Percentiles rank a stretch among this genome's conserved stretches.
Evolutionary conservation across 1,284 basidiomycete species (phyloP).

Genomic region (Xerocomus nothofagi): DNA sequence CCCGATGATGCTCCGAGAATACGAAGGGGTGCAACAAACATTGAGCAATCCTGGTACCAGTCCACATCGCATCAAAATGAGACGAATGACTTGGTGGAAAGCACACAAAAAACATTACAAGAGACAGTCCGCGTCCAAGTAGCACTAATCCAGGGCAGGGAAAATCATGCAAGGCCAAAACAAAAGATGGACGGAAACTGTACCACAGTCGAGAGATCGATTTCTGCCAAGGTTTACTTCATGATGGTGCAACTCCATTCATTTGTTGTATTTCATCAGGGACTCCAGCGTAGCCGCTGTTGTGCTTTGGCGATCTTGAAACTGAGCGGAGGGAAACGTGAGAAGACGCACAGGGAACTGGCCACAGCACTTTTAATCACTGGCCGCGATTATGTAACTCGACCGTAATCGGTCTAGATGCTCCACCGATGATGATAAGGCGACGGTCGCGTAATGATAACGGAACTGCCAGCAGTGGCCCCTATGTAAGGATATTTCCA

Average conservation of each 20-base stretch:
- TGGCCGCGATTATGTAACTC: slow-evolving; percentile 11
- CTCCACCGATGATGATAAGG: too few relatives aligned
- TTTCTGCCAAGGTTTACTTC: slow-evolving; percentile 8
- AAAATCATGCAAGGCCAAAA: slow-evolving; percentile 2
- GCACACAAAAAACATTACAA: slow-evolving; percentile 5
- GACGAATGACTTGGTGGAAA: background rate
- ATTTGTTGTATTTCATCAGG: slow-evolving; percentile 16
- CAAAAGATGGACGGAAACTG: slow-evolving; percentile 5
- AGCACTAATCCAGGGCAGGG: slow-evolving; percentile 8
- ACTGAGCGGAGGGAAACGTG: slow-evolving; percentile 18
- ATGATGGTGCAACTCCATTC: slow-evolving; percentile 8
- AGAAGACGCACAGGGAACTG: slow-evolving; percentile 10
- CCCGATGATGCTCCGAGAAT: slow-evolving; percentile 6
- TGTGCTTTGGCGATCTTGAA: slow-evolving; percentile 12
- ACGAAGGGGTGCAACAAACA: slow-evolving; percentile 8
- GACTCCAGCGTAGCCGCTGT: slow-evolving; percentile 6
- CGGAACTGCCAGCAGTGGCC: too few relatives aligned
- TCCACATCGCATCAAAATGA: slow-evolving; percentile 2
- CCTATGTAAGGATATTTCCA: too few relatives aligned
- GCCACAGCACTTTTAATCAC: slow-evolving; percentile 19
- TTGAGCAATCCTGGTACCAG: slow-evolving; percentile 2
- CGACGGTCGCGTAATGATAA: too few relatives aligned
- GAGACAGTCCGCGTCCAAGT: slow-evolving; percentile 4
- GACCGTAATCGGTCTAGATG: slow-evolving; percentile 6
- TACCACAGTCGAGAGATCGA: slow-evolving; percentile 17